Base-by-base conservation (phyloP, 768 basidiomycete species). In the Tylopilus felleus region DNA sequence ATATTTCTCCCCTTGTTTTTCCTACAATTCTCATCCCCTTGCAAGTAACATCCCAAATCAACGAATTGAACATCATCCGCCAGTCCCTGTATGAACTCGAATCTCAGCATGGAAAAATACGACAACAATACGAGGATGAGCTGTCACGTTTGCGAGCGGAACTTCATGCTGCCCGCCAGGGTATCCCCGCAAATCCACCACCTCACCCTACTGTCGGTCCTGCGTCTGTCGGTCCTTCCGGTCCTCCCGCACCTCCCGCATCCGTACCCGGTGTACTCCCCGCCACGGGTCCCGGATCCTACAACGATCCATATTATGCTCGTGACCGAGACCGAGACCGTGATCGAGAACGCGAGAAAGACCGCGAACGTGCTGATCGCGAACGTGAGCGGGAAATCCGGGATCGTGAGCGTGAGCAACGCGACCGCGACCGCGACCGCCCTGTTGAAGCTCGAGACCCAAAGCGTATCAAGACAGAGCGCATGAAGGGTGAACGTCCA, bases 31-130 rank as follows among this genome's bases (percentile, higher is more conserved):
- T 60, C 51, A 64, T 54, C 47, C 4, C 49, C 10, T 47, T 25
- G 22, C 1, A 67, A 92, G 91, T 92, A 46, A 79, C 81, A 5
- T 77, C 78, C 25, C 96, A 98, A 72, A 85, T 98, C 57, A 88
- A 85, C 68, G 96, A 98, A 68, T 77, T 98, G 51, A 90, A 88
- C 60, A 84, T 87, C 65, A 93, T 99, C 64, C 83, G 93, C 33
- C 87, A 93, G 64, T 84, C 89, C 2, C 78, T 98, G 12, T 95
- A 94, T 66, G 93, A 98, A 60, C 85, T 99, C 51, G 96, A 99
- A 68, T 75, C 84, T 0, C 87, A 90, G 57, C 93, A 98, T 61
- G 80, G 79, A 57, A 92, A 94, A 76, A 84, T 93, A 49, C 81
- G 93, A 31, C 82, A 87, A 56, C 84, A 87, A 65, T 96, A 92